A percentile compares a stretch with the other conserved stretches of the same genome.
Conservation (phyloP, 495 filamentous ascomycete genomes). For the Amphirosellinia nigrospora region DNA sequence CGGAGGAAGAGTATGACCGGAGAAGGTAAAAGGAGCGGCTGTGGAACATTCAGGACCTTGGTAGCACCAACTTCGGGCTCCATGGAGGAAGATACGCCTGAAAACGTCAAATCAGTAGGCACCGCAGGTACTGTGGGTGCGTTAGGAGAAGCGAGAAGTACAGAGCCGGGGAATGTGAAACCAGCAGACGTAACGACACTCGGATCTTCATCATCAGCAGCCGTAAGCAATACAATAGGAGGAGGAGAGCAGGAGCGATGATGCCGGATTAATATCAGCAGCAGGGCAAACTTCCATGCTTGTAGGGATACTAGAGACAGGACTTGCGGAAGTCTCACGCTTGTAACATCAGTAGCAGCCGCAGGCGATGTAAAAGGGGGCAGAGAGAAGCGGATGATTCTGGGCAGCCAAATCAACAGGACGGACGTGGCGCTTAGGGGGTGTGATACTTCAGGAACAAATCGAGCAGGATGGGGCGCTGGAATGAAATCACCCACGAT, state of each 20-base stretch:
- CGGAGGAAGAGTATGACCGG: neutral
- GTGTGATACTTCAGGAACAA: neutral
- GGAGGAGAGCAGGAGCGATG: neutral
- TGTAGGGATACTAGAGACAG: neutral
- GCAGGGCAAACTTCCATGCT: neutral
- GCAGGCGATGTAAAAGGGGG: neutral
- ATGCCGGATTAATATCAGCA: too few relatives aligned
- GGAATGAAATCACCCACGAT: neutral
- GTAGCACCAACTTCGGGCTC: neutral
- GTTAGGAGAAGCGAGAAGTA: neutral
- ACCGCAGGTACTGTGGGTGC: neutral
- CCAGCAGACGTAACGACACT: neutral
- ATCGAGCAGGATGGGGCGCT: slow-evolving; percentile 1
- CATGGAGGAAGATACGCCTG: neutral
- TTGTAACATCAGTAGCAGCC: neutral
- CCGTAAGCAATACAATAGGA: neutral
- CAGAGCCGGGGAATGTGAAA: neutral
- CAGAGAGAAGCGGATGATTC: neutral
- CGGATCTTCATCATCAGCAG: neutral
- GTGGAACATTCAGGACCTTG: neutral
- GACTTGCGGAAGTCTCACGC: neutral
- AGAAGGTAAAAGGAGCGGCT: neutral
- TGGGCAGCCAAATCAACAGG: neutral
- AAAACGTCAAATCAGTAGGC: neutral
- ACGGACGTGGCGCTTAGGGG: neutral